Percentiles rank a stretch among this genome's conserved stretches.
These are phyloP conservation scores for Lecanoromycetidae sp. DNA, from an alignment of 2,329 filamentous ascomycete genomes.

Conservation along the genomic window DNA sequence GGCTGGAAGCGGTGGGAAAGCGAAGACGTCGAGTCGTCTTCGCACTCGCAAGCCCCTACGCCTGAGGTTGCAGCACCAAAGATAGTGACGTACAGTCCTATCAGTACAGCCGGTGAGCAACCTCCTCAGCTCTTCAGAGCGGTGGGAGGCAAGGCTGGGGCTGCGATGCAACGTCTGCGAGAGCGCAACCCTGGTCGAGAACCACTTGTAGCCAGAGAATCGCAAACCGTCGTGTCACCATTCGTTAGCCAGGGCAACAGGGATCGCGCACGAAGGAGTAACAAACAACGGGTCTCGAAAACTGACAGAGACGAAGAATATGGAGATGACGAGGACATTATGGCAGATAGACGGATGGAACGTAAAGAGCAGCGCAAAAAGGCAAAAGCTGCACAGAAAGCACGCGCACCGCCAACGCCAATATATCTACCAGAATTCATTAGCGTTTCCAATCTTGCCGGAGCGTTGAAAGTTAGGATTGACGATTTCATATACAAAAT, in stretches of 20 bases:
- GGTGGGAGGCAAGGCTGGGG: too few species aligned
- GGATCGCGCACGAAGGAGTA: background rate
- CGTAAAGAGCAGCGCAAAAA: slow-evolving; percentile 33
- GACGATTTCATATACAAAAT: slow-evolving; percentile 64
- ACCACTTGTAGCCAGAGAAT: too few species aligned
- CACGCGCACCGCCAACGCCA: slow-evolving; percentile 36
- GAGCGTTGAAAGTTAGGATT: slow-evolving; percentile 57
- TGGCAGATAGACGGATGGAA: slow-evolving; percentile 29
- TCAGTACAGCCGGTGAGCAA: too few species aligned
- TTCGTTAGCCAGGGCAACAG: too few species aligned
- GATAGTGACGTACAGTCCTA: too few species aligned
- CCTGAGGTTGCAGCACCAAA: too few species aligned
- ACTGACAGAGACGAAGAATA: slow-evolving; percentile 4
- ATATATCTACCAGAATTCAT: slow-evolving; percentile 86
- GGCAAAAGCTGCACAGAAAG: slow-evolving; percentile 32
- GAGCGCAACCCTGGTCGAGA: too few species aligned
- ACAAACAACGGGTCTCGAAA: background rate
- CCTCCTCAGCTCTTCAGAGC: too few species aligned
- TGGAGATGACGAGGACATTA: slow-evolving; percentile 29
- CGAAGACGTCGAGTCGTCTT: background rate
- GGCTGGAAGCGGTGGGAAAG: background rate
- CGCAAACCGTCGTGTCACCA: too few species aligned
- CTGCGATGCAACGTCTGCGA: too few species aligned
- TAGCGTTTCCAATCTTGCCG: slow-evolving; percentile 69
- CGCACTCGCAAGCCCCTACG: too few species aligned